Evolutionary conservation across 2,329 filamentous ascomycete species (phyloP).

Genomic region (Cercospora zeina): DNA sequence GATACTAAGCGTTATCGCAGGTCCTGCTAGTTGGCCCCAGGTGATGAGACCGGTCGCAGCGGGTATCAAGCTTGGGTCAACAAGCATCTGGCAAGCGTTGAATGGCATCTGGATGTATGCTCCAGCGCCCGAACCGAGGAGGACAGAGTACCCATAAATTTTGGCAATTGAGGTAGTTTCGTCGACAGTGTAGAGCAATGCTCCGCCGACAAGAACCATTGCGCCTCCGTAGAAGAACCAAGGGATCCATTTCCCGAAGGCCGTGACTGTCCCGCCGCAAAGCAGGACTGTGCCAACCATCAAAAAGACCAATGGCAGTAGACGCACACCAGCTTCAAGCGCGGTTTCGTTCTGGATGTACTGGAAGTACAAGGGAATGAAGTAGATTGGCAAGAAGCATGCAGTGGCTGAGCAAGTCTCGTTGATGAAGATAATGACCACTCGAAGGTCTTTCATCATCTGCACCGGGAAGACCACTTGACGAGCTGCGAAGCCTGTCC

Average conservation of each 20-base stretch:
- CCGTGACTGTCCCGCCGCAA: slow-evolving; percentile 1
- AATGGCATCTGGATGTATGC: slow-evolving; percentile 18
- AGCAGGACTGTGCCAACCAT: slow-evolving; percentile 13
- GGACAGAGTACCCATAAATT: slow-evolving; percentile 21
- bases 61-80: slow-evolving; percentile 6
- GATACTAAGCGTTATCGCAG: slow-evolving; percentile 19
- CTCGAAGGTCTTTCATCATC: slow-evolving; percentile 46
- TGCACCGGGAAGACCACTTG: slow-evolving; percentile 46
- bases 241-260: slow-evolving; percentile 2
- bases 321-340: slow-evolving; percentile 45
- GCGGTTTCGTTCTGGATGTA: slow-evolving; percentile 51
- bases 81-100: slow-evolving; percentile 12
- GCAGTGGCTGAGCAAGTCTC: slow-evolving; percentile 34
- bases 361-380: slow-evolving; percentile 55
- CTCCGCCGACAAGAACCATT: slow-evolving; percentile 19
- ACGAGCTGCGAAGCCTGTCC: slow-evolving; percentile 2
- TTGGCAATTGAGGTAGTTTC: slow-evolving; percentile 17
- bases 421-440: slow-evolving; percentile 50
- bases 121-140: slow-evolving; percentile 22
- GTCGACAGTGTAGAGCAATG: slow-evolving; percentile 20
- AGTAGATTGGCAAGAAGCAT: slow-evolving; percentile 48
- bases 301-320: slow-evolving; percentile 41
- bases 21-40: slow-evolving; percentile 16
- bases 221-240: slow-evolving; percentile 22
- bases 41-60: slow-evolving; percentile 18